These are phyloP conservation scores for Botrytis hyacinthi DNA, from an alignment of 2,329 filamentous ascomycete genomes.

Conservation along the genomic window DNA sequence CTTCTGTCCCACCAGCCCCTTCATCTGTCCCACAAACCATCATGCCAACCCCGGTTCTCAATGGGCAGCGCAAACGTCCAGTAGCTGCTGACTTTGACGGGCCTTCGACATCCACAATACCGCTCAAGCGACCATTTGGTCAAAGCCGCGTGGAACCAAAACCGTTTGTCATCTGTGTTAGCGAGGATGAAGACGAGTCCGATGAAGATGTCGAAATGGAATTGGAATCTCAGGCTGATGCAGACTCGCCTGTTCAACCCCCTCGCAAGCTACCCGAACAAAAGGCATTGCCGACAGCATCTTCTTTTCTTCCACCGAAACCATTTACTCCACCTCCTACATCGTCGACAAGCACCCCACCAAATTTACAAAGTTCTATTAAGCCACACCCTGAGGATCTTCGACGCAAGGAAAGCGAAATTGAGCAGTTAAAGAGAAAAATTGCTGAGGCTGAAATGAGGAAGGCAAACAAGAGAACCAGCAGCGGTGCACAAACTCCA, in stretches of 20 bases:
- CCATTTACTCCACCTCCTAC: constrained; percentile 33
- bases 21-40: constrained; percentile 14
- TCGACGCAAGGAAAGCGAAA: constrained; percentile 54
- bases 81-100: constrained; percentile 70
- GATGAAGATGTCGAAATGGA: constrained; percentile 68
- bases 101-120: constrained; percentile 40
- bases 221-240: constrained; percentile 53
- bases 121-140: constrained; percentile 57
- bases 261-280: constrained; percentile 30
- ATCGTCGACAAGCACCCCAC: constrained; percentile 30
- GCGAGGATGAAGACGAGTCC: constrained; percentile 66
- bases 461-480: constrained; percentile 31
- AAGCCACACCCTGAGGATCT: constrained; percentile 43
- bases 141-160: constrained; percentile 56
- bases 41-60: constrained; percentile 5
- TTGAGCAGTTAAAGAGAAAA: constrained; percentile 55
- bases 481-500: constrained; percentile 36
- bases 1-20: constrained; percentile 26
- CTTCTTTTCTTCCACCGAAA: constrained; percentile 43
- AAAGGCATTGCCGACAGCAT: constrained; percentile 39
- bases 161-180: constrained; percentile 79
- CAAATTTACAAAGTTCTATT: constrained; percentile 25
- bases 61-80: constrained; percentile 51
- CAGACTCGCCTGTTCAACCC: constrained; percentile 35
- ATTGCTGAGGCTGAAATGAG: constrained; percentile 39